Base-by-base conservation (phyloP, 2,329 filamentous ascomycete genomes). In the Claviceps sorghi region DNA sequence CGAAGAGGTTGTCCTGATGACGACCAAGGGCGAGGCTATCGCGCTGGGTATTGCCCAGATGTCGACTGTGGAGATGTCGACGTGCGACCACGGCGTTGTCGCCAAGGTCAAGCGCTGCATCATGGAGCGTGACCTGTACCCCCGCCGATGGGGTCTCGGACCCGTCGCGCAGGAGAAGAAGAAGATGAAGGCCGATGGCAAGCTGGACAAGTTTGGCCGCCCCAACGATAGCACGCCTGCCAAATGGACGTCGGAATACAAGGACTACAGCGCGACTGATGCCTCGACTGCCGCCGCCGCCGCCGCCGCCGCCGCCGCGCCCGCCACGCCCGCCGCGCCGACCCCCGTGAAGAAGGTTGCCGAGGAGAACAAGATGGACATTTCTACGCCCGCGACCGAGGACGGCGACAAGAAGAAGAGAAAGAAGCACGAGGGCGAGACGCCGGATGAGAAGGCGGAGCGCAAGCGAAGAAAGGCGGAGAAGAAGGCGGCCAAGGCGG, bases 61-160 rank as follows among this genome's bases (percentile, higher is more conserved):
- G 93, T 95, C 89, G 41, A 95, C 90, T 2, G 89, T 96, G 48
- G 93, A 97, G 74, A 87, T 98, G 71, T 88, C 88, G 32, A 91
- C 89, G 36, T 97, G 93, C 71, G 90, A 97, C 67, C 93, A 98
- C 71, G 93, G 93, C 62, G 89, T 96, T 54, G 91, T 97, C 54
- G 93, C 93, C 62, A 97, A 96, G 78, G 88, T 98, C 68, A 98
- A 98, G 84, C 85, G 93, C 63, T 95, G 90, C 72, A 98, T 98
- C 71, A 98, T 98, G 93, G 93, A 98, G 78, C 87, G 93, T 63
- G 93, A 97, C 68, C 78, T 97, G 54, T 98, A 98, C 79, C 93
- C 93, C 58, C 81, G 89, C 68, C 79, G 91, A 76, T 98, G 93
- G 93, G 93, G 93, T 59, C 81, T 97, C 65, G 93, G 93, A 56